Evolutionary conservation across 202 grass and related monocot species (phyloP).

Genomic region (Eragrostis tef): DNA sequence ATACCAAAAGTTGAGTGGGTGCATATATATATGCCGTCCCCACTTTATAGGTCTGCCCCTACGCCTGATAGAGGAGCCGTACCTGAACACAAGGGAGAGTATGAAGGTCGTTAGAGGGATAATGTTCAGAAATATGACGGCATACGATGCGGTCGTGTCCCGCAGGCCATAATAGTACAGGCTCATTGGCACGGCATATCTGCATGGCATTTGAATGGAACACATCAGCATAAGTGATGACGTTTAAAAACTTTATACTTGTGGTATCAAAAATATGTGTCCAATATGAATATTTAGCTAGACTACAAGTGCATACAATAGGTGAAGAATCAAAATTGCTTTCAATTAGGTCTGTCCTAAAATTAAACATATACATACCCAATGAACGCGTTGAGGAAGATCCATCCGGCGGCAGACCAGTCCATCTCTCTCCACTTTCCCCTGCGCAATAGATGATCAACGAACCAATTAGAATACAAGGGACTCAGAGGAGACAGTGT

Average conservation of each 20-base stretch:
- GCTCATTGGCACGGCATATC: constrained; percentile 55
- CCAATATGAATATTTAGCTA: not conserved
- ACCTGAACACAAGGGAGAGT: constrained; percentile 56
- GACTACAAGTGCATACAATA: too few relatives aligned
- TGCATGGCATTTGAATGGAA: constrained; percentile 6
- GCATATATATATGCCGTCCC: not conserved
- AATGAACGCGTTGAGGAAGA: constrained; percentile 55
- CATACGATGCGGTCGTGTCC: constrained; percentile 56
- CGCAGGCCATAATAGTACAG: constrained; percentile 52
- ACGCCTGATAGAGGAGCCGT: not conserved
- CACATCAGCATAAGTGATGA: not conserved
- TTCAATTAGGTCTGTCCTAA: not conserved
- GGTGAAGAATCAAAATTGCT: not conserved
- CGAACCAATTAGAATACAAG: not conserved
- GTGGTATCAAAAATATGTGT: not conserved
- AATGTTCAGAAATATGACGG: constrained; percentile 53
- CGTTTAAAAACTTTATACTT: not conserved
- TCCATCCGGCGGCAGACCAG: constrained; percentile 48
- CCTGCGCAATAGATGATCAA: constrained; percentile 4
- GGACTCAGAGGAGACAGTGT: too few relatives aligned
- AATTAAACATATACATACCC: constrained; percentile 31
- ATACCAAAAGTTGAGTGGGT: not conserved
- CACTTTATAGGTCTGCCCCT: too few relatives aligned
- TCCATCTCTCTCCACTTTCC: constrained; percentile 52
- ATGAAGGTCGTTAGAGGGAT: constrained; percentile 53